Evolutionary conservation across 2,329 filamentous ascomycete species (phyloP), one percentile per base, ranked within the genome.

Genomic region (Ascochyta pisi): DNA sequence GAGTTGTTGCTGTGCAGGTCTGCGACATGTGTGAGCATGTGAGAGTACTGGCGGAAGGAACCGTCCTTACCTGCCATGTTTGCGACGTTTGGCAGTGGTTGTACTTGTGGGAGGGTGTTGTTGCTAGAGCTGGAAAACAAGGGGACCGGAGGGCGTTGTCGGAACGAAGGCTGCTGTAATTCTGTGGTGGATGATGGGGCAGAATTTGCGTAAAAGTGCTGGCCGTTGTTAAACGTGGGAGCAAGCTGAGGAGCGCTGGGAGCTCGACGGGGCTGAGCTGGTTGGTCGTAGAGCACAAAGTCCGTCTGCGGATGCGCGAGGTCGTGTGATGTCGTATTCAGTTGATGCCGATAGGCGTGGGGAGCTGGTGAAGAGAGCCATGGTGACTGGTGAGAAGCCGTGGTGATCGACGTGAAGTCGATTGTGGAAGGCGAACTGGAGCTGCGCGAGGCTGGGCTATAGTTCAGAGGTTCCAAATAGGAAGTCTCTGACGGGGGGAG

Each of bases 381-480:
- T 93, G 84, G 70, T 92, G 86, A 86, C 73, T 79, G 76, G 76
- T 78, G 76, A 77, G 86, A 85, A 90, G 89, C 89, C 89, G 89
- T 92, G 84, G 84, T 92, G 88, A 89, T 88, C 87, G 90, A 87
- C 85, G 82, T 73, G 68, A 83, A 85, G 85, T 88, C 87, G 86
- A 82, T 84, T 73, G 78, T 78, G 81, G 82, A 82, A 73, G 76
- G 69, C 74, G 76, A 79, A 78, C 76, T 76, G 80, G 84, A 85
- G 76, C 83, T 84, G 84, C 82, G 68, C 68, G 80, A 79, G 83
- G 85, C 84, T 79, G 79, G 78, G 82, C 82, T 83, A 71, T 80
- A 86, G 85, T 89, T 89, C 87, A 90, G 86, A 77, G 76, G 68
- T 76, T 77, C 76, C 72, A 60, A 61, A 57, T 73, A 67, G 72